These are phyloP conservation scores for Myrica gale DNA, from an alignment of 306 rosid species.

Conservation along the genomic window DNA sequence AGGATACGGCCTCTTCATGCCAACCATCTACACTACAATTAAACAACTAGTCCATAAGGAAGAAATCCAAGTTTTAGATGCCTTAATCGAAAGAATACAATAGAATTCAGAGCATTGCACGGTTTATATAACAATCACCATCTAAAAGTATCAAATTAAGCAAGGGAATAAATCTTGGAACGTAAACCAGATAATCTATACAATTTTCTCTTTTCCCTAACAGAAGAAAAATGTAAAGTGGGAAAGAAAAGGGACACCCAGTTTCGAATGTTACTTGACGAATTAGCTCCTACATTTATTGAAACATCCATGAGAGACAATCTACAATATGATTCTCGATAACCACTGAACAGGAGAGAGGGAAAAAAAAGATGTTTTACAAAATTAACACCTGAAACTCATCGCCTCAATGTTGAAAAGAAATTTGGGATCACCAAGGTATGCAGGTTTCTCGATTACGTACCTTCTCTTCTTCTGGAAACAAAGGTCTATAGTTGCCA, in stretches of 20 bases:
- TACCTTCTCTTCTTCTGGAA: constrained; percentile 58
- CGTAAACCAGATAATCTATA: background rate
- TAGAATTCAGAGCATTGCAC: background rate
- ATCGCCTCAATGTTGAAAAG: background rate
- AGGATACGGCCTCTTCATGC: constrained; percentile 69
- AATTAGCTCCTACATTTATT: no score
- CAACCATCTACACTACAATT: constrained; percentile 45
- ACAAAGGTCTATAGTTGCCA: constrained; percentile 32
- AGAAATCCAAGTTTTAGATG: background rate
- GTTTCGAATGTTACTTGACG: no score
- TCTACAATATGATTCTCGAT: no score
- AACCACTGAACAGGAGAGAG: no score
- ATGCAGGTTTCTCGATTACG: constrained; percentile 6
- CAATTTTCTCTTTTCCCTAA: background rate
- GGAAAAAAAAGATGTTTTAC: no score
- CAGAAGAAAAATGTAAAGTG: no score
- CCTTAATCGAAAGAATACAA: background rate
- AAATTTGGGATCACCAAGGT: background rate
- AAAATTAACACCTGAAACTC: background rate
- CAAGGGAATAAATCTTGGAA: background rate
- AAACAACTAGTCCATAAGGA: constrained; percentile 4
- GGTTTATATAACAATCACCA: background rate
- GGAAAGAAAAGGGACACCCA: no score
- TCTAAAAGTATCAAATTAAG: background rate
- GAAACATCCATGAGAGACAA: background rate